A percentile compares a stretch with the other conserved stretches of the same genome.
These are phyloP conservation scores for Lodderomyces oxycetoniae DNA, from an alignment of 1,139 yeast genomes.

Conservation along the genomic window DNA sequence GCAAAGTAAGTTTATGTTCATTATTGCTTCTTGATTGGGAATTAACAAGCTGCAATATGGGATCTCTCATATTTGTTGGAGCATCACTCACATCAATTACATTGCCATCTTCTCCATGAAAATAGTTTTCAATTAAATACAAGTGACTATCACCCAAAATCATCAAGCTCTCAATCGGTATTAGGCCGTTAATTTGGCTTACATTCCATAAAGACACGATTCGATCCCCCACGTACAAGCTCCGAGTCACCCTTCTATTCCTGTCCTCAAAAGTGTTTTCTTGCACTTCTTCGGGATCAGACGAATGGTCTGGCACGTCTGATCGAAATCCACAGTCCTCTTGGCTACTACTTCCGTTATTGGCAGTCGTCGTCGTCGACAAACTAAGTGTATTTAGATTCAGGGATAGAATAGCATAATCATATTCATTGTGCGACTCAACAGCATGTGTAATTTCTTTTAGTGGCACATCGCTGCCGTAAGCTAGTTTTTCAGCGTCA, in stretches of 20 bases:
- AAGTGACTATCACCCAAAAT: constrained; percentile 61
- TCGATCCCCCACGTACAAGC: constrained; percentile 65
- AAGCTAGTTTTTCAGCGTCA: constrained; percentile 40
- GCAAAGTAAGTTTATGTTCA: constrained; percentile 18
- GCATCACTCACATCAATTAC: constrained; percentile 69
- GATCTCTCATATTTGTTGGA: constrained; percentile 56
- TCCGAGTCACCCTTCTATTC: constrained; percentile 66
- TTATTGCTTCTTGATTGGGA: constrained; percentile 21
- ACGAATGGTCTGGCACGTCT: background rate
- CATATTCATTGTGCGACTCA: constrained; percentile 15
- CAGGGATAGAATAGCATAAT: constrained; percentile 16
- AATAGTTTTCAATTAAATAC: constrained; percentile 67
- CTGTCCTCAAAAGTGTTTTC: constrained; percentile 50
- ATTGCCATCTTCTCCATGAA: constrained; percentile 53
- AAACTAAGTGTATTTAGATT: constrained; percentile 27
- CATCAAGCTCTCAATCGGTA: constrained; percentile 67
- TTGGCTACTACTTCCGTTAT: constrained; percentile 1
- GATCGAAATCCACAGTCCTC: constrained; percentile 3
- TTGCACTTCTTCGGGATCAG: constrained; percentile 14
- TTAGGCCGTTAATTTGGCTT: constrained; percentile 67
- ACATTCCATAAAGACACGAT: constrained; percentile 71
- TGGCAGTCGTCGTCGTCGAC: too few species aligned
- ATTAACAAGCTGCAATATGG: constrained; percentile 56
- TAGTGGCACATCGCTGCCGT: constrained; percentile 38
- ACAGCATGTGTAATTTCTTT: constrained; percentile 20